phyloP scores from a whole-genome alignment of 2,329 filamentous ascomycete species.

The Stagonosporopsis cucurbitacearum region DNA sequence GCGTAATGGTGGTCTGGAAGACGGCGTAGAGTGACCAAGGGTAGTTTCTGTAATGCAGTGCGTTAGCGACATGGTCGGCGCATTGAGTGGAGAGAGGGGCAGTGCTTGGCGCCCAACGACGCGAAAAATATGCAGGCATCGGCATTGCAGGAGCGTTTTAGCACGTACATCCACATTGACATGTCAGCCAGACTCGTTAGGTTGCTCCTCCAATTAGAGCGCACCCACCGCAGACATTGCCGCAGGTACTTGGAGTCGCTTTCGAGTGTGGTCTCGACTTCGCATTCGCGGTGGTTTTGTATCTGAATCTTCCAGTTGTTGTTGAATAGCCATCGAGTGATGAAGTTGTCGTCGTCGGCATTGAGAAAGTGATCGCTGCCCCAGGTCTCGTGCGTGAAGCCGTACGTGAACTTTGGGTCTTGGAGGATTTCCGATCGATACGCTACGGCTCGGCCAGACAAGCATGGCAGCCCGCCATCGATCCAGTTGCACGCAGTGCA shows the following conservation, averaged over 20 bases:
- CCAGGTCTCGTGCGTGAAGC: slow-evolving; percentile 86
- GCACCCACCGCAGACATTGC: slow-evolving; percentile 92
- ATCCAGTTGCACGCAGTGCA: slow-evolving; percentile 95
- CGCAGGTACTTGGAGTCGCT: slow-evolving; percentile 87
- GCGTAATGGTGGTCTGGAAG: slow-evolving; percentile 90
- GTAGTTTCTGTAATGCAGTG: slow-evolving; percentile 69
- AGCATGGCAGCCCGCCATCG: slow-evolving; percentile 94
- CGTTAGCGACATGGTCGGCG: slow-evolving; percentile 36
- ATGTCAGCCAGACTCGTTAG: slow-evolving; percentile 86
- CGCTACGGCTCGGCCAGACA: slow-evolving; percentile 91
- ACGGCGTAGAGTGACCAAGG: slow-evolving; percentile 93
- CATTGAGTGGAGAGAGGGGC: slow-evolving; percentile 32
- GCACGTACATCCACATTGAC: slow-evolving; percentile 82
- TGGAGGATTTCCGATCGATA: slow-evolving; percentile 89
- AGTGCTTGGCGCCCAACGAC: slow-evolving; percentile 38
- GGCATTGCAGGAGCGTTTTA: slow-evolving; percentile 25
- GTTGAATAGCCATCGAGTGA: slow-evolving; percentile 92
- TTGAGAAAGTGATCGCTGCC: slow-evolving; percentile 79
- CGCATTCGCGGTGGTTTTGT: slow-evolving; percentile 87
- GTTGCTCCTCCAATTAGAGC: slow-evolving; percentile 98
- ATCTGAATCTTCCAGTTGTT: slow-evolving; percentile 94
- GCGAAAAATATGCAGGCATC: slow-evolving; percentile 32
- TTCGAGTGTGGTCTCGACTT: slow-evolving; percentile 88
- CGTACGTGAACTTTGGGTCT: slow-evolving; percentile 82
- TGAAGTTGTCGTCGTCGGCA: slow-evolving; percentile 97